phyloP scores from a whole-genome alignment of 345 rosid species.

The Corchorus olitorius region DNA sequence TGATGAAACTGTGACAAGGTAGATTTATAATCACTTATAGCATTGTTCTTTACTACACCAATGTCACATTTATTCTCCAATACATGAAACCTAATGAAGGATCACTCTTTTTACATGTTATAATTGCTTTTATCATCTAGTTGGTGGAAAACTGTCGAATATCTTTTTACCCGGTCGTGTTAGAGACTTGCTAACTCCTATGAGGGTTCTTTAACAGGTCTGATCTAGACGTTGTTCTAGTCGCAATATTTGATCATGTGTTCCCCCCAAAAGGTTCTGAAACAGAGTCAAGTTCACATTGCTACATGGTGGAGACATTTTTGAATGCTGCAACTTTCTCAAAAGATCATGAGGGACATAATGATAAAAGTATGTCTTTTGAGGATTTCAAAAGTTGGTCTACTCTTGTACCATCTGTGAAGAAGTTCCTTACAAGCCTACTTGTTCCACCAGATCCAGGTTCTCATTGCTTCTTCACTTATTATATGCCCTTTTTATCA shows the following conservation, averaged over 20 bases:
- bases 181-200: background rate
- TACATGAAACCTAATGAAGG: conserved; percentile 5
- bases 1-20: conserved; percentile 71
- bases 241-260: conserved; percentile 48
- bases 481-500: background rate
- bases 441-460: conserved; percentile 70
- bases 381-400: conserved; percentile 82
- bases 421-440: conserved; percentile 85
- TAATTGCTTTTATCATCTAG: background rate
- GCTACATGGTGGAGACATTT: conserved; percentile 46
- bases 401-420: conserved; percentile 58
- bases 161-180: background rate
- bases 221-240: conserved; percentile 60
- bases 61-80: conserved; percentile 1
- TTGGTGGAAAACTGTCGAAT: conserved; percentile 1
- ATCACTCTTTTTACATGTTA: conserved; percentile 4
- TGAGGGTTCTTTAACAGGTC: conserved; percentile 48
- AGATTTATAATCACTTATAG: background rate
- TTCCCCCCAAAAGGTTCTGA: conserved; percentile 42
- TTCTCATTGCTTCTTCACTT: conserved; percentile 28
- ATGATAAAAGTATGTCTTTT: conserved; percentile 65
- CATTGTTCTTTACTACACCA: background rate
- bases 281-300: conserved; percentile 36
- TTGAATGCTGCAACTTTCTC: conserved; percentile 68
- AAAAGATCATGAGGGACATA: conserved; percentile 35